Evolutionary conservation across 2,329 filamentous ascomycete genomes (phyloP), one percentile per base, ranked within the genome.

Genomic region (Stagonosporopsis tanaceti): DNA sequence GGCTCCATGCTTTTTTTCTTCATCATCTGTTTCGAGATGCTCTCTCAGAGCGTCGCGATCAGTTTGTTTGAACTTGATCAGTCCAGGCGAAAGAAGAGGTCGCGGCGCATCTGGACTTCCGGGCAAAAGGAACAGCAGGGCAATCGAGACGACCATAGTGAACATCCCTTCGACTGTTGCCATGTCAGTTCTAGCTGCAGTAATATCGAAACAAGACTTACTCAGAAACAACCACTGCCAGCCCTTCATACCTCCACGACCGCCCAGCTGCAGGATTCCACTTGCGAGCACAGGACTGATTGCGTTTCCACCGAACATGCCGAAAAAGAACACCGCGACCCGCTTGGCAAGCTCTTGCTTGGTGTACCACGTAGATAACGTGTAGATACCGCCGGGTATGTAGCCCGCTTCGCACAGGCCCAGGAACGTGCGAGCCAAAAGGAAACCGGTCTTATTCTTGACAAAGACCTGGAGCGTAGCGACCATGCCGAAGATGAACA

Each of bases 161-260:
- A 79, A 80, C 0, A 80, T 45, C 0, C 67, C 81, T 59, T 83
- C 81, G 4, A 82, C 78, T 81, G 14, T 17, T 9, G 15, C 11
- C 0, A 8, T 17, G 14, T 59, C 27, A 61, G 41, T 17, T 39
- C 0, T 25, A 27, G 27, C 11, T 11, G 2, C 40, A 3, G 25
- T 39, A n/a, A 2, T 14, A 2, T 9, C 4, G 3, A 9, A 9
- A 28, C 17, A 17, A 15, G 22, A 66, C 70, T 47, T 68, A 84
- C 81, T 65, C 11, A 84, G 51, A 39, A 83, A 84, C 1, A 84
- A 77, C 81, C 80, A 84, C 59, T 82, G 78, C 82, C 82, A 84
- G 0, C 81, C 81, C 6, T 71, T 70, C 6, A 84, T 59, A 0
- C 79, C 79, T 2, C 74, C 62, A 11, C 64, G 58, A 0, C 78